Evolutionary conservation across 2,329 filamentous ascomycete genomes (phyloP).

Genomic region (Hymenoscyphus occultus): DNA sequence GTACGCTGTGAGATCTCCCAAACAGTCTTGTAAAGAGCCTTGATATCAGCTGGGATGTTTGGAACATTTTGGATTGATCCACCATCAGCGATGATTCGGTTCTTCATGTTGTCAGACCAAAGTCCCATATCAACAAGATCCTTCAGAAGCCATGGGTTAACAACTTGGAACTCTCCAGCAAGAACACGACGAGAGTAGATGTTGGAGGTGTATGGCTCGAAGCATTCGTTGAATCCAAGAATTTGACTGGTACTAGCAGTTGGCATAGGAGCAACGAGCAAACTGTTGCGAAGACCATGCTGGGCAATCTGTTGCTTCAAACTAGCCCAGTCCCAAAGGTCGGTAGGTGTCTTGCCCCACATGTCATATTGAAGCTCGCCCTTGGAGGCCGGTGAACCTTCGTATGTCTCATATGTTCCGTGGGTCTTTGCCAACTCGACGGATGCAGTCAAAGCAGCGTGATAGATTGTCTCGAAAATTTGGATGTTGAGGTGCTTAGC

Average conservation of each 20-base stretch:
- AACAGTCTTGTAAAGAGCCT: slow-evolving; percentile 97
- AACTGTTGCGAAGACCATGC: slow-evolving; percentile 90
- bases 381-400: slow-evolving; percentile 90
- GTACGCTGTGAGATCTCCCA: slow-evolving; percentile 98
- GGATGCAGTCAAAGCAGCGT: slow-evolving; percentile 87
- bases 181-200: slow-evolving; percentile 98
- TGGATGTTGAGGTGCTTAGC: slow-evolving; percentile 93
- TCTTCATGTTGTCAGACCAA: slow-evolving; percentile 99
- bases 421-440: slow-evolving; percentile 79
- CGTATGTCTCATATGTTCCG: slow-evolving; percentile 84
- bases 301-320: slow-evolving; percentile 90
- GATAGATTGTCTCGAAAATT: slow-evolving; percentile 99
- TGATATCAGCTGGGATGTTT: slow-evolving; percentile 94
- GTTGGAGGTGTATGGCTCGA: slow-evolving; percentile 99
- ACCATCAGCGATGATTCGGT: slow-evolving; percentile 96
- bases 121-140: slow-evolving; percentile 96
- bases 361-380: slow-evolving; percentile 98
- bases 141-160: slow-evolving; percentile 98
- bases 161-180: slow-evolving; percentile 97
- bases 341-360: slow-evolving; percentile 91
- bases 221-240: slow-evolving; percentile 98
- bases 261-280: slow-evolving; percentile 95
- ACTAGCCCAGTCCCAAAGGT: slow-evolving; percentile 93
- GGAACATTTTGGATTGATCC: slow-evolving; percentile 96
- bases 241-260: slow-evolving; percentile 98